A percentile compares a stretch with the other conserved stretches of the same genome.
These are phyloP conservation scores for Albifimbria verrucaria DNA, from an alignment of 2,329 filamentous ascomycete genomes.

Conservation along the genomic window DNA sequence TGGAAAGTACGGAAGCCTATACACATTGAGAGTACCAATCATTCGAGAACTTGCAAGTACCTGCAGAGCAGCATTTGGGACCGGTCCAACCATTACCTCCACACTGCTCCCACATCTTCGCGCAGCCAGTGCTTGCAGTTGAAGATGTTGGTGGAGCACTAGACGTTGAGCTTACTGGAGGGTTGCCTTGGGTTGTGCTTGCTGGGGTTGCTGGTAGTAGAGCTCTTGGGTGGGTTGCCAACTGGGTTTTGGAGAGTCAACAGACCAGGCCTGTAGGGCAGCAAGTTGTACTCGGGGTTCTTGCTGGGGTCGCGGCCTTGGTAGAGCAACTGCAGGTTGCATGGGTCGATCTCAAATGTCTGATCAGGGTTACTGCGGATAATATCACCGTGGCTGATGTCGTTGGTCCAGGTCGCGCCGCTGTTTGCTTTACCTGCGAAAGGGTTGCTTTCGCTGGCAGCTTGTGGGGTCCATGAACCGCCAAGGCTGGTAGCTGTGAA, in stretches of 20 bases:
- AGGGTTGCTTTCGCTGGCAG: constrained; percentile 49
- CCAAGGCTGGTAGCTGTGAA: constrained; percentile 55
- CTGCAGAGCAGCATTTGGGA: constrained; percentile 35
- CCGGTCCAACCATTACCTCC: constrained; percentile 25
- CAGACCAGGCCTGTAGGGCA: not conserved
- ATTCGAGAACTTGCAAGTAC: constrained; percentile 29
- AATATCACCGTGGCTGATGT: constrained; percentile 63
- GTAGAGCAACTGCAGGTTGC: constrained; percentile 61
- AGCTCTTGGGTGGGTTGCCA: too few species aligned
- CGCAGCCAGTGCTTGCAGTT: too few species aligned
- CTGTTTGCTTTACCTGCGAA: constrained; percentile 65
- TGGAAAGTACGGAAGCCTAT: too few species aligned
- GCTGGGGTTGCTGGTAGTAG: too few species aligned
- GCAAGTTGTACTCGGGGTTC: constrained; percentile 35
- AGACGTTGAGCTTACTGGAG: too few species aligned
- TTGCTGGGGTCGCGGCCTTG: constrained; percentile 46
- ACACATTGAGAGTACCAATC: constrained; percentile 33
- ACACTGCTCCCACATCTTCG: constrained; percentile 4
- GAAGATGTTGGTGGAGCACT: too few species aligned
- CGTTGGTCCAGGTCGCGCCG: constrained; percentile 59
- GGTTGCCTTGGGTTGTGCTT: too few species aligned
- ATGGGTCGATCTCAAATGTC: constrained; percentile 58
- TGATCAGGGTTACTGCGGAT: constrained; percentile 54
- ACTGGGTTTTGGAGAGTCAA: constrained; percentile 1
- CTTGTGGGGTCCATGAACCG: constrained; percentile 56